These are phyloP conservation scores for Candida endomychidarum DNA, from an alignment of 805 yeast genomes.

Conservation along the genomic window DNA sequence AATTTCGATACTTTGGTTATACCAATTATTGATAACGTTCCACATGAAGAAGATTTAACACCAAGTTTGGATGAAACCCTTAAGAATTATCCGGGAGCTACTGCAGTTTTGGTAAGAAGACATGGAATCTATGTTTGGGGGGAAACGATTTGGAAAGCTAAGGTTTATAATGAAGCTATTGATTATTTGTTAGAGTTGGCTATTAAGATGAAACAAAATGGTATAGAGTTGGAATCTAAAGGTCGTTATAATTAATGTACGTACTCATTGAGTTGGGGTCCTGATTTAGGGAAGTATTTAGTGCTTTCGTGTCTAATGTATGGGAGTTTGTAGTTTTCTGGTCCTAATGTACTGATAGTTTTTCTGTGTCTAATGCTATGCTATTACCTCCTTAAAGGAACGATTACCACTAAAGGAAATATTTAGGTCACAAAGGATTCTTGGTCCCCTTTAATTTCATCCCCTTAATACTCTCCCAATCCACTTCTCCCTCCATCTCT, in stretches of 20 bases:
- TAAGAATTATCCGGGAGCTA: slow-evolving; percentile 66
- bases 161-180: slow-evolving; percentile 87
- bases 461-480: slow-evolving; percentile 41
- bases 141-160: slow-evolving; percentile 86
- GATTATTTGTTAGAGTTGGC: slow-evolving; percentile 87
- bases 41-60: slow-evolving; percentile 81
- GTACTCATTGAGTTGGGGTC: too few relatives aligned
- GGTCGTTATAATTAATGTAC: background rate
- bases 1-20: slow-evolving; percentile 74
- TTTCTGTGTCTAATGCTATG: background rate
- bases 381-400: background rate
- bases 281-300: too few relatives aligned
- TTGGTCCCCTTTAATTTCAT: slow-evolving; percentile 36
- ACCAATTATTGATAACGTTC: slow-evolving; percentile 89
- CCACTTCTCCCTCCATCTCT: slow-evolving; percentile 37
- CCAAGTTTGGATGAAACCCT: slow-evolving; percentile 65
- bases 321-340: too few relatives aligned
- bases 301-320: too few relatives aligned
- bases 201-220: slow-evolving; percentile 72
- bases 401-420: background rate
- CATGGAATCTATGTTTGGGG: slow-evolving; percentile 99
- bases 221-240: slow-evolving; percentile 34
- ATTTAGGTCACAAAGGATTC: slow-evolving; percentile 30
- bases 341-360: too few relatives aligned
- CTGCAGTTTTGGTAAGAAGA: slow-evolving; percentile 87